Conservation (phyloP, 176 grass and related monocot species). For the Zoysia japonica region DNA sequence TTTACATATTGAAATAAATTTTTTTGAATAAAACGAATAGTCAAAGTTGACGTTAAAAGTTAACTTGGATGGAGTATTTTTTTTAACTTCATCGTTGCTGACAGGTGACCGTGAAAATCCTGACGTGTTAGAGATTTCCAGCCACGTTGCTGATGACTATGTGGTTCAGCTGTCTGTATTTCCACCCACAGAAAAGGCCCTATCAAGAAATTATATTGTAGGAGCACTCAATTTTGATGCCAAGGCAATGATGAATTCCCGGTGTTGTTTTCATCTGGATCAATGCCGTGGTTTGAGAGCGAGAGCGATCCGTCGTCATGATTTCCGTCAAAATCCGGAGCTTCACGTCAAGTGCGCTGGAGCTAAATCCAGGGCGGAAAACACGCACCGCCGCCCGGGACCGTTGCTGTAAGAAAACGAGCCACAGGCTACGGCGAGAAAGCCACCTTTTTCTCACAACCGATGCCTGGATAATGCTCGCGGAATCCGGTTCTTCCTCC, state of each 20-base stretch:
- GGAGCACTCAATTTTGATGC: no score
- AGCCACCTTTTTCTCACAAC: no score
- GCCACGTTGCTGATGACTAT: conserved; percentile 24
- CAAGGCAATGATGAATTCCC: no score
- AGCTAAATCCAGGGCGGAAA: background rate
- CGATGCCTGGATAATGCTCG: no score
- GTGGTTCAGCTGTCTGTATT: conserved; percentile 26
- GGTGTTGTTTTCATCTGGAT: background rate
- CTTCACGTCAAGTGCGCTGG: no score
- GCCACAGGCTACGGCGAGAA: background rate
- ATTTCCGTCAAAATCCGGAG: background rate
- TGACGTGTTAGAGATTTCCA: conserved; percentile 11
- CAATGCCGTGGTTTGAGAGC: background rate
- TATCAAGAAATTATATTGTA: conserved; percentile 33
- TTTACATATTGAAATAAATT: no score
- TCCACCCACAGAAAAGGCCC: conserved; percentile 43
- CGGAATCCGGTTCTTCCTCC: no score
- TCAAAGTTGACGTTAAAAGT: no score
- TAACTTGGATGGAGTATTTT: background rate
- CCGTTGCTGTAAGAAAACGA: background rate
- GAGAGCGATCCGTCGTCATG: no score
- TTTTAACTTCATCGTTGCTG: conserved; percentile 25
- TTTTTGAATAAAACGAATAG: no score
- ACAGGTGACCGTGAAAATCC: background rate
- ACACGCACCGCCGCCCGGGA: background rate